Conservation (phyloP, 2,329 filamentous ascomycete genomes). For the Clonostachys sp. region DNA sequence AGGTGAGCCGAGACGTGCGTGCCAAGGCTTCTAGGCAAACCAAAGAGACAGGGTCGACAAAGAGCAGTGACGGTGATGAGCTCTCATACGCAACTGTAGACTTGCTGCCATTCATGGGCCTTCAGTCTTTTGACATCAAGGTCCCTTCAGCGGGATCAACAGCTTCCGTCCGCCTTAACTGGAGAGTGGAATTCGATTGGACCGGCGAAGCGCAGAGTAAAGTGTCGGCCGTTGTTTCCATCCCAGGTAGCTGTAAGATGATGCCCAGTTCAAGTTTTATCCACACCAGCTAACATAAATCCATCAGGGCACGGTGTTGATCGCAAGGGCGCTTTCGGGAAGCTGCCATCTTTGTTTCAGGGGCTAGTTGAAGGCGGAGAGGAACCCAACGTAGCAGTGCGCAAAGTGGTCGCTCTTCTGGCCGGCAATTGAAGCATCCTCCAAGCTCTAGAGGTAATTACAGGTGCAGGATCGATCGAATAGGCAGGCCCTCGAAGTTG, state of each 20-base stretch:
- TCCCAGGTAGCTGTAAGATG: conserved; percentile 60
- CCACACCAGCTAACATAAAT: conserved; percentile 4
- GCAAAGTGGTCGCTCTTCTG: conserved; percentile 56
- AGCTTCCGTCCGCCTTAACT: conserved; percentile 49
- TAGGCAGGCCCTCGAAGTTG: too few relatives aligned
- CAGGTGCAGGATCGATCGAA: too few relatives aligned
- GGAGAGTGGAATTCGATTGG: conserved; percentile 67
- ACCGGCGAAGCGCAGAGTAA: conserved; percentile 63
- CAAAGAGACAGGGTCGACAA: conserved; percentile 6
- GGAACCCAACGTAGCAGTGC: conserved; percentile 51
- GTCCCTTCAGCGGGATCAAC: conserved; percentile 16
- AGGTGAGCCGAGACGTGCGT: conserved; percentile 14
- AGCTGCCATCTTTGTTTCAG: conserved; percentile 56
- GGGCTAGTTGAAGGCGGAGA: conserved; percentile 51
- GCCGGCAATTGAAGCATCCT: conserved; percentile 26
- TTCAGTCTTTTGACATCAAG: conserved; percentile 40
- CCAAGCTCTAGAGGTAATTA: background rate
- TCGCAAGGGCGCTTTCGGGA: conserved; percentile 46
- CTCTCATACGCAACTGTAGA: conserved; percentile 24
- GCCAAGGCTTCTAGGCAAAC: conserved; percentile 12
- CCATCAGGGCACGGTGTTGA: conserved; percentile 58
- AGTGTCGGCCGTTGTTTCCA: conserved; percentile 46
- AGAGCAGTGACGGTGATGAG: conserved; percentile 9
- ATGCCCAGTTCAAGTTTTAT: background rate
- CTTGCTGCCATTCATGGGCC: conserved; percentile 48